Base-by-base conservation (phyloP, 2,329 filamentous ascomycete species). In the Arthrobotrys musiformis region DNA sequence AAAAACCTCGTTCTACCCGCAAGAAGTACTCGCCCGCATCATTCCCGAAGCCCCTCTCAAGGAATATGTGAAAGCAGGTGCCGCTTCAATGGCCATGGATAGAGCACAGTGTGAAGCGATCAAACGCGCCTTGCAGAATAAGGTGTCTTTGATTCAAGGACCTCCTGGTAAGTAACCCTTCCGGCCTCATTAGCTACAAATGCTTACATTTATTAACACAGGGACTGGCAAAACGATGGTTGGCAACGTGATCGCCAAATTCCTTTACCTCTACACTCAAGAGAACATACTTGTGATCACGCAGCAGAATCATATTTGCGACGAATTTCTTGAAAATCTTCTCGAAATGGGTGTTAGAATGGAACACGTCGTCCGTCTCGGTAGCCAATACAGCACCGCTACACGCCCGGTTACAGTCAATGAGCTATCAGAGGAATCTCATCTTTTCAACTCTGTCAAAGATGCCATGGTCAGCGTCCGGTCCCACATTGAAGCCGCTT, bases 221-320 rank as follows among this genome's bases (percentile, higher is more conserved):
- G 74, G 89, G 90, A 0, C 93, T 91, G 0, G 92, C 0, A 94
- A 94, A 79, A 92, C 90, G 0, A 92, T 92, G 78, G 87, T 92
- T 1, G 92, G 92, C 0, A 89, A 90, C 0, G 83, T 91, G 1
- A 84, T 90, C 0, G 87, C 88, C 0, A 89, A 89, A 63, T 82
- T 85, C 0, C 81, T 93, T 0, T 82, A 89, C 19, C 81, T 87
- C 0, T 80, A 85, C 4, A 88, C 87, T 0, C 19, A 79, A 0
- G 84, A 87, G 28, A 87, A 82, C 0, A 87, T 93, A 0, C 84
- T 94, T 0, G 87, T 93, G 0, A 82, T 91, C 1, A 89, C 88
- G 26, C 93, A 89, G 70, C 93, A 90, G 0, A 91, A 92, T 63
- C 90, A 91, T 79, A 89, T 89, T 0, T 82, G 90, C 0, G 89